phyloP scores from a whole-genome alignment of 805 yeast genomes.

The Metschnikowia picachoensis region DNA sequence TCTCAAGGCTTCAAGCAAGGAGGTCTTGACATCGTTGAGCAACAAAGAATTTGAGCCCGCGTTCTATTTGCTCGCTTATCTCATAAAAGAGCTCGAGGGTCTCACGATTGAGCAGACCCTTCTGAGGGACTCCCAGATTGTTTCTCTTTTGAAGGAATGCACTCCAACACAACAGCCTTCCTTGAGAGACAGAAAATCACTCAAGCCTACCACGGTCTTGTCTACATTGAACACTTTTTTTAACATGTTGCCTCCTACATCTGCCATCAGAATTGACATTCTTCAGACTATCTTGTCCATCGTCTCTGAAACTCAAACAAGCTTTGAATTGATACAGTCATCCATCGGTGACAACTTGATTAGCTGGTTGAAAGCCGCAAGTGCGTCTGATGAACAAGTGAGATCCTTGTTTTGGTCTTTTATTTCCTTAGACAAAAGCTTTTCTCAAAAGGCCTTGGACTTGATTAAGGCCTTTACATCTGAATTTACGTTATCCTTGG shows the following conservation, averaged over 20 bases:
- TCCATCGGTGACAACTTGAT: constrained; percentile 36
- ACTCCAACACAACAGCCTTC: constrained; percentile 37
- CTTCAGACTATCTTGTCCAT: constrained; percentile 31
- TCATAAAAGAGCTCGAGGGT: constrained; percentile 31
- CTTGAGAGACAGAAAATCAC: constrained; percentile 42
- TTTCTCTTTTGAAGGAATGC: constrained; percentile 27
- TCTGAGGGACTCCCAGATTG: constrained; percentile 22
- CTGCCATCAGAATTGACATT: constrained; percentile 29
- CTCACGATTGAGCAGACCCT: constrained; percentile 22
- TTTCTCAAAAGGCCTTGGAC: constrained; percentile 29
- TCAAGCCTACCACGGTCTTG: constrained; percentile 39
- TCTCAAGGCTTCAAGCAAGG: constrained; percentile 26
- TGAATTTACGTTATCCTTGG: constrained; percentile 19
- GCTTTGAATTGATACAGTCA: constrained; percentile 31
- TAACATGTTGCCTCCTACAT: constrained; percentile 37
- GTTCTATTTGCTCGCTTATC: constrained; percentile 38
- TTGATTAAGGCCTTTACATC: constrained; percentile 35
- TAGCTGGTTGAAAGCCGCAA: constrained; percentile 32
- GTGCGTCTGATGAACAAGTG: constrained; percentile 28
- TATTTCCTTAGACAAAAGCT: constrained; percentile 31
- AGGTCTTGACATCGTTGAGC: constrained; percentile 30
- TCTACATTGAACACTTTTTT: constrained; percentile 39
- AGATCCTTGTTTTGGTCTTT: constrained; percentile 36
- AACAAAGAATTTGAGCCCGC: constrained; percentile 45
- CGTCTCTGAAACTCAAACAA: constrained; percentile 27